Conservation (phyloP, 805 yeast genomes). For the Priceomyces fermenticarens region DNA sequence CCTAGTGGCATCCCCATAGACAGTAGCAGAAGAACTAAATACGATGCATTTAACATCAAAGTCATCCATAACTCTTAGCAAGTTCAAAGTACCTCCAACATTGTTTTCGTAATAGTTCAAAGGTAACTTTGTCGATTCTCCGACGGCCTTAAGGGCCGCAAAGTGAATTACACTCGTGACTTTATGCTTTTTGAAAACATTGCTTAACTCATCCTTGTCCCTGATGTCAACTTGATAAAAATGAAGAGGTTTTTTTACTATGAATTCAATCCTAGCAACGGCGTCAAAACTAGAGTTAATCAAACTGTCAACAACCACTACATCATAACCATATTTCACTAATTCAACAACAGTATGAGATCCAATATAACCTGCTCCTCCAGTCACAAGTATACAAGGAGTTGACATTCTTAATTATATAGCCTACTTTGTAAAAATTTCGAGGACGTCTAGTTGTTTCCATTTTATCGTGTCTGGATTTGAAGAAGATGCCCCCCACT, state of each 20-base stretch:
- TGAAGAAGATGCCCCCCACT: no score
- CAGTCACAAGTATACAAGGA: conserved; percentile 63
- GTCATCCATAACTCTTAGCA: conserved; percentile 52
- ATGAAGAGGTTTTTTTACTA: conserved; percentile 48
- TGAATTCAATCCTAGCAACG: conserved; percentile 56
- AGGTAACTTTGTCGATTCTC: conserved; percentile 70
- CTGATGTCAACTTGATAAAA: conserved; percentile 57
- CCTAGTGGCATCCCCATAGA: conserved; percentile 77
- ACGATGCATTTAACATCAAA: conserved; percentile 52
- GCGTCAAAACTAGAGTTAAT: conserved; percentile 67
- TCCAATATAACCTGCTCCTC: conserved; percentile 87
- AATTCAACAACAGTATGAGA: conserved; percentile 73
- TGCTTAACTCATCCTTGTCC: conserved; percentile 45
- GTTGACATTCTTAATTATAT: not conserved
- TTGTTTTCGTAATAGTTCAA: conserved; percentile 67
- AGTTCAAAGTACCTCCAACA: conserved; percentile 58
- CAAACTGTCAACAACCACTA: conserved; percentile 71
- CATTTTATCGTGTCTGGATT: no score
- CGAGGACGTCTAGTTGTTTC: no score
- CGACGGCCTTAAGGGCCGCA: conserved; percentile 83
- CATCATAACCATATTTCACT: conserved; percentile 58
- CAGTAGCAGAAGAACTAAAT: conserved; percentile 79
- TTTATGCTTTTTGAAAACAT: conserved; percentile 47
- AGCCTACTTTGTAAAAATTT: no score
- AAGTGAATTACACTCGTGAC: conserved; percentile 69